A percentile compares a stretch with the other conserved stretches of the same genome.
Evolutionary conservation across 2,329 filamentous ascomycete genomes (phyloP).

Genomic region (Endoconidiophora laricicola): DNA sequence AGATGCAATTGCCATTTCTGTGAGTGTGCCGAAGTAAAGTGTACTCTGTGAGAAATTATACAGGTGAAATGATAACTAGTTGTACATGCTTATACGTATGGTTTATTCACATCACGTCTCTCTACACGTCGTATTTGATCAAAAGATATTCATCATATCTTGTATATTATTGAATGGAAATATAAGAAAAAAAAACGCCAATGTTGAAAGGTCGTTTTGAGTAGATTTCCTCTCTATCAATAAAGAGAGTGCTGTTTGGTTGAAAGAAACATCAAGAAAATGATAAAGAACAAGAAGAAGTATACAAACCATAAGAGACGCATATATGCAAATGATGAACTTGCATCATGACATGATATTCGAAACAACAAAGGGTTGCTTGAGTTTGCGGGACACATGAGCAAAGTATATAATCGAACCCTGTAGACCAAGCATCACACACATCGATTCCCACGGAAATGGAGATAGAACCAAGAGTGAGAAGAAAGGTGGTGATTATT

Average conservation of each 20-base stretch:
- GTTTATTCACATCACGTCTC: too few species aligned
- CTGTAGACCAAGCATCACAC: neutral
- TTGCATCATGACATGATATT: too few species aligned
- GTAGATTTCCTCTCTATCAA: conserved; percentile 21
- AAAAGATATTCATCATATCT: conserved; percentile 3
- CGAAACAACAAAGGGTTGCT: too few species aligned
- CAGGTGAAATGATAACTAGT: too few species aligned
- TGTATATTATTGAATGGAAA: conserved; percentile 13
- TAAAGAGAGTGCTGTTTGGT: conserved; percentile 5
- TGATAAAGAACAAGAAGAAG: neutral
- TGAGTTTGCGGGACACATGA: too few species aligned
- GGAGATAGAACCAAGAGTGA: neutral
- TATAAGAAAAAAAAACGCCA: conserved; percentile 25
- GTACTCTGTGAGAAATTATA: too few species aligned
- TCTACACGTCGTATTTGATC: neutral
- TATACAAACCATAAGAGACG: neutral
- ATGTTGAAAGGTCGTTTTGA: conserved; percentile 30
- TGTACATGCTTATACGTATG: too few species aligned
- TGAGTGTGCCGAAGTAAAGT: too few species aligned
- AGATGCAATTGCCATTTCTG: too few species aligned
- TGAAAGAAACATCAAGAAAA: neutral
- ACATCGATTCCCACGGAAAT: neutral
- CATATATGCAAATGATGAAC: too few species aligned
- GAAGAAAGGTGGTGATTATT: neutral
- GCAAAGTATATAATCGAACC: too few species aligned